Evolutionary conservation across 768 basidiomycete genomes (phyloP).

Genomic region (Kwoniella botswanensis): DNA sequence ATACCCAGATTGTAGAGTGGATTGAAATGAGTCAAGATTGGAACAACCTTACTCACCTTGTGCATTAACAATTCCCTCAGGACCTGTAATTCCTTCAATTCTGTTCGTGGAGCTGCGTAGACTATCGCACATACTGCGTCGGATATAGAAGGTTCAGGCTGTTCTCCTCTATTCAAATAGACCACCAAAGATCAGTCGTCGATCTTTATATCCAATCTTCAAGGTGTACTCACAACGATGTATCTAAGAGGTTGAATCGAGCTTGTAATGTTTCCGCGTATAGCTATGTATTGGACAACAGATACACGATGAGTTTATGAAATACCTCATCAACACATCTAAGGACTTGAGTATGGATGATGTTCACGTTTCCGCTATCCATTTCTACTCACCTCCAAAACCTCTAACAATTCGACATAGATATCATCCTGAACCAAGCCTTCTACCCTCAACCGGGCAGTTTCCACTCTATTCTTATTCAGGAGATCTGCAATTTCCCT

Average conservation of each 20-base stretch:
- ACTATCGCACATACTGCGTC: constrained; percentile 90
- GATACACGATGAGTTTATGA: too few relatives aligned
- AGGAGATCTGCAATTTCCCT: constrained; percentile 58
- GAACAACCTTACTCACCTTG: constrained; percentile 61
- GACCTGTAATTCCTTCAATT: constrained; percentile 87
- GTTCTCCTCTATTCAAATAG: constrained; percentile 59
- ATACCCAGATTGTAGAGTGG: too few relatives aligned
- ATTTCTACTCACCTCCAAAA: constrained; percentile 67
- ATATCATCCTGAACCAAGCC: constrained; percentile 50
- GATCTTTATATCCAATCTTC: background rate
- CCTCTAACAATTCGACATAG: constrained; percentile 74
- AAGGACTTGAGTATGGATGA: background rate
- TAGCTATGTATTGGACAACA: constrained; percentile 58
- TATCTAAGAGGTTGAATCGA: constrained; percentile 87
- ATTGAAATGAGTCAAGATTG: background rate
- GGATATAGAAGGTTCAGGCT: constrained; percentile 81
- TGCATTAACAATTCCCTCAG: constrained; percentile 93
- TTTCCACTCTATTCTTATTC: constrained; percentile 63
- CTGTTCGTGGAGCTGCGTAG: constrained; percentile 87
- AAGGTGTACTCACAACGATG: constrained; percentile 65
- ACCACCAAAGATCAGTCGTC: background rate
- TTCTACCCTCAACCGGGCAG: constrained; percentile 53
- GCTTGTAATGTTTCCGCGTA: constrained; percentile 94
- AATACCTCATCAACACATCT: too few relatives aligned
- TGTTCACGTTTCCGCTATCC: background rate